Conservation (phyloP, 2,329 filamentous ascomycete genomes). For the Colletotrichum paranaense region DNA sequence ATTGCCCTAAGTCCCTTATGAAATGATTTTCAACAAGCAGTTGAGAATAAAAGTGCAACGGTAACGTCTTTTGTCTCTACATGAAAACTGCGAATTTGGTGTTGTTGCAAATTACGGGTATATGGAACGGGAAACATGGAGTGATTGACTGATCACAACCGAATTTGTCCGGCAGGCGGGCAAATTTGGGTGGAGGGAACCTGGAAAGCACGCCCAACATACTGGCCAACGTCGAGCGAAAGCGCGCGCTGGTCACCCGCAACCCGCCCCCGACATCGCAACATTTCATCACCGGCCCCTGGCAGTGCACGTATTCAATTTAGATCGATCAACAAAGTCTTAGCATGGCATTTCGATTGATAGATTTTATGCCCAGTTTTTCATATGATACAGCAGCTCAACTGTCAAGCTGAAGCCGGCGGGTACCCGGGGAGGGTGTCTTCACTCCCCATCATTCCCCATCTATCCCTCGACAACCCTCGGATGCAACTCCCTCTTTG, state of each 20-base stretch:
- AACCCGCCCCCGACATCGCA: constrained; percentile 22
- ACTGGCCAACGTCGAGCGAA: constrained; percentile 12
- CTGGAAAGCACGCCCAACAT: constrained; percentile 25
- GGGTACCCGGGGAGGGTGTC: constrained; percentile 20
- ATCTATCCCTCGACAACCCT: constrained; percentile 26
- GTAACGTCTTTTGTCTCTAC: not conserved
- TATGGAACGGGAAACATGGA: constrained; percentile 23
- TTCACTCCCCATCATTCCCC: constrained; percentile 9
- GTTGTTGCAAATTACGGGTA: constrained; percentile 17
- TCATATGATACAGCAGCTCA: constrained; percentile 36
- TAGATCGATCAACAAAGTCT: not conserved
- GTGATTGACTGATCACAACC: constrained; percentile 23
- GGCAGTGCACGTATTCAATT: not conserved
- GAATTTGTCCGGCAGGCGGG: constrained; percentile 34
- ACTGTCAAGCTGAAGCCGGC: constrained; percentile 20
- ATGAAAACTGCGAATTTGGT: not conserved
- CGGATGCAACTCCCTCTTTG: not conserved
- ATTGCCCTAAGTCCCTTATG: no score
- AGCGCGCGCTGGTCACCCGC: not conserved
- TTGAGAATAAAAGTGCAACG: not conserved
- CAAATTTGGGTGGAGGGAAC: constrained; percentile 35
- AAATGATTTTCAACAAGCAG: not conserved
- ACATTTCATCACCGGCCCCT: not conserved
- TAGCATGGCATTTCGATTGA: constrained; percentile 28
- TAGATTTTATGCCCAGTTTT: constrained; percentile 30